phyloP scores from a whole-genome alignment of 2,329 filamentous ascomycete species.

The Beauveria asiatica region DNA sequence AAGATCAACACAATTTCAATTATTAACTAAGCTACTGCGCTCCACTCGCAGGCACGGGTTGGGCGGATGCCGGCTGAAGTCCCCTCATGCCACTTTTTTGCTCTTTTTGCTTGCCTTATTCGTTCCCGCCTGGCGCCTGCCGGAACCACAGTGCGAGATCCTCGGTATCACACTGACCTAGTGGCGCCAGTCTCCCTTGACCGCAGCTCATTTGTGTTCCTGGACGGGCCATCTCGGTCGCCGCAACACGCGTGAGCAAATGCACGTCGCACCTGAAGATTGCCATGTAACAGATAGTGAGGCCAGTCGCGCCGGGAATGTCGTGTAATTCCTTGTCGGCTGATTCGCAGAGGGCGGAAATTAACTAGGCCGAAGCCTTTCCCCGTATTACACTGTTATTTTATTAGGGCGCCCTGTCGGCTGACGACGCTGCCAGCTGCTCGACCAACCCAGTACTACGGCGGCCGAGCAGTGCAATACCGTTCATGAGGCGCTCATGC shows the following conservation, averaged over 20 bases:
- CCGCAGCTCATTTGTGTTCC: background rate
- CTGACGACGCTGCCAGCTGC: background rate
- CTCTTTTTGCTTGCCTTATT: background rate
- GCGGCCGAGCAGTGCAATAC: background rate
- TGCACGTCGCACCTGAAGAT: background rate
- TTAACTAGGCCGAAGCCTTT: background rate
- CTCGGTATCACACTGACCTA: background rate
- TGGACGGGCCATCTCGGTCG: conserved; percentile 2
- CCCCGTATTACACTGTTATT: background rate
- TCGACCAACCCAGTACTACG: background rate
- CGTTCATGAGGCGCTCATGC: background rate
- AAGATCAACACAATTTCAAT: conserved; percentile 5
- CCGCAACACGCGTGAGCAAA: background rate
- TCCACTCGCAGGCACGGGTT: conserved; percentile 1
- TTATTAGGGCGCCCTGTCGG: background rate
- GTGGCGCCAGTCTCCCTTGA: background rate
- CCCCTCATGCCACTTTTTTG: conserved; percentile 10
- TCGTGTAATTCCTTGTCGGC: conserved; percentile 1
- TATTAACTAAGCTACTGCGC: conserved; percentile 1
- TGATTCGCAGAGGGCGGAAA: background rate
- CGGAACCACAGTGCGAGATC: background rate
- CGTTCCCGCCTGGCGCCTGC: background rate
- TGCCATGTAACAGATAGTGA: conserved; percentile 1
- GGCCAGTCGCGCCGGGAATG: conserved; percentile 4
- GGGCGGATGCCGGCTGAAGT: background rate